A percentile compares a stretch with the other conserved stretches of the same genome.
These are phyloP conservation scores for Fusarium armeniacum DNA, from an alignment of 2,329 filamentous ascomycete genomes.

Conservation along the genomic window DNA sequence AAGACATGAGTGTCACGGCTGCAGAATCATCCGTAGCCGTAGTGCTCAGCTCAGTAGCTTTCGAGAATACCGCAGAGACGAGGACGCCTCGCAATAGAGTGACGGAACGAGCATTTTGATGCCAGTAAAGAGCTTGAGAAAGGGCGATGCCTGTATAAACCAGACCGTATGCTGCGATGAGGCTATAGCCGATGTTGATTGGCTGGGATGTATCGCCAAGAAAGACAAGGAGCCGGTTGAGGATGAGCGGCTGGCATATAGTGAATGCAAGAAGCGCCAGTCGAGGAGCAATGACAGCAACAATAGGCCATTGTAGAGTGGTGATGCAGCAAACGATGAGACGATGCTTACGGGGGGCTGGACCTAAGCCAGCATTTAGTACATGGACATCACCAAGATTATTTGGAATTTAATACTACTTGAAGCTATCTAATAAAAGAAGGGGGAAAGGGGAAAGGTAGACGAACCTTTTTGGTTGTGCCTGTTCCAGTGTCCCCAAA, in stretches of 20 bases:
- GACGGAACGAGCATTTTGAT: slow-evolving; percentile 53
- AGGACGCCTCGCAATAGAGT: slow-evolving; percentile 53
- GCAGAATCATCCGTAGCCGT: slow-evolving; percentile 52
- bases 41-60: slow-evolving; percentile 52
- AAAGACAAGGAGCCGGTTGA: slow-evolving; percentile 54
- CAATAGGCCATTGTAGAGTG: slow-evolving; percentile 50
- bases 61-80: slow-evolving; percentile 54
- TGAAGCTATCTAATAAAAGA: slow-evolving; percentile 27
- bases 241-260: slow-evolving; percentile 56
- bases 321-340: slow-evolving; percentile 49
- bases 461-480: slow-evolving; percentile 47
- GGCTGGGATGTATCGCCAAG: slow-evolving; percentile 48
- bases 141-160: slow-evolving; percentile 53
- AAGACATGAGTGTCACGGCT: slow-evolving; percentile 59
- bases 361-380: slow-evolving; percentile 39
- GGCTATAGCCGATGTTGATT: slow-evolving; percentile 50
- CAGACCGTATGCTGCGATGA: slow-evolving; percentile 54
- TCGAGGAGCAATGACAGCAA: slow-evolving; percentile 52
- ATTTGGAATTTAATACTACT: slow-evolving; percentile 20
- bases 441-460: not conserved
- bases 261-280: slow-evolving; percentile 55
- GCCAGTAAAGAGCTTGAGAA: slow-evolving; percentile 52
- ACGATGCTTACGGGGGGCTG: slow-evolving; percentile 39
- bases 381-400: slow-evolving; percentile 36
- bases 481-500: slow-evolving; percentile 50